These are phyloP conservation scores for Urochloa ruziziensis DNA, from an alignment of 176 grass and related monocot genomes.

Conservation along the genomic window DNA sequence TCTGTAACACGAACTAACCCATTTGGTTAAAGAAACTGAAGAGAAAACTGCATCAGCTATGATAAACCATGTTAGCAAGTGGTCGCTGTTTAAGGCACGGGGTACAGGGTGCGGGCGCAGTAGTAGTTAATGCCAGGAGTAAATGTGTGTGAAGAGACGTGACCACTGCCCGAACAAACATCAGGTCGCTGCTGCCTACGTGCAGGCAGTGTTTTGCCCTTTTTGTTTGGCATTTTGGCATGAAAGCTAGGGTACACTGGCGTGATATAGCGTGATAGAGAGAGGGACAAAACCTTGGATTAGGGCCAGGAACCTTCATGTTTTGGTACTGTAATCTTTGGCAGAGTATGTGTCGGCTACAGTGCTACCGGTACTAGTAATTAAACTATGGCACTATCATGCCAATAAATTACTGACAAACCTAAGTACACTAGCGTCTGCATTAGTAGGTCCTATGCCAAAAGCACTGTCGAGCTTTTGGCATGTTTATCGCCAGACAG, in stretches of 20 bases:
- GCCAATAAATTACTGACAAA: neutral
- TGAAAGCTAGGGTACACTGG: neutral
- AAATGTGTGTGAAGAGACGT: conserved; percentile 32
- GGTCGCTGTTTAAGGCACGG: neutral
- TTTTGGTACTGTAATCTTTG: conserved; percentile 1
- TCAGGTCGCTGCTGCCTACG: neutral
- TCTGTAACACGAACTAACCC: neutral
- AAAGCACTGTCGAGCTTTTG: conserved; percentile 5
- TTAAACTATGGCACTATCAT: neutral
- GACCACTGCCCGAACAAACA: conserved; percentile 23
- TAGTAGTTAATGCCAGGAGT: conserved; percentile 37
- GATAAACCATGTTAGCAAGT: neutral
- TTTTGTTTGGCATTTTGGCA: conserved; percentile 10
- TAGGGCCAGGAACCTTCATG: conserved; percentile 7
- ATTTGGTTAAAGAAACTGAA: no score
- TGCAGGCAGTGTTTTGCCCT: neutral
- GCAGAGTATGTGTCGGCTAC: neutral
- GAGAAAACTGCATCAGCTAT: neutral
- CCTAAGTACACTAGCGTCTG: conserved; percentile 13
- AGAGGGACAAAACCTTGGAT: neutral
- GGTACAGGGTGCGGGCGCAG: neutral
- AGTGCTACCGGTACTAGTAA: neutral
- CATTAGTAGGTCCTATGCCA: neutral
- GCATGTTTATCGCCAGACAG: neutral
- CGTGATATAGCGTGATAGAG: neutral